Evolutionary conservation across 1,139 yeast species (phyloP).

Genomic region (Candida sanyaensis): DNA sequence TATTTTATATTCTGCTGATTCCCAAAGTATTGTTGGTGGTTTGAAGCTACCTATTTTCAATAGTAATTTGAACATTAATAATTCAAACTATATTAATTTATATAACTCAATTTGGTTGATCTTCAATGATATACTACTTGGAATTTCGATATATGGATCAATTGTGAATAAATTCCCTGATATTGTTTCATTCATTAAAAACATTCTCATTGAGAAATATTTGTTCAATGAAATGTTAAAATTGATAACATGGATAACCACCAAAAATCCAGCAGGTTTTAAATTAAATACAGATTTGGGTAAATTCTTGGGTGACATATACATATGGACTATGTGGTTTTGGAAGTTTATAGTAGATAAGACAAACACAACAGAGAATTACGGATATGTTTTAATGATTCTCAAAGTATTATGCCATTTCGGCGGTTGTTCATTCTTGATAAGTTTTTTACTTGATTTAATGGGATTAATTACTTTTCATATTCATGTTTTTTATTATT

Average conservation of each 20-base stretch:
- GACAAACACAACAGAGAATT: not conserved
- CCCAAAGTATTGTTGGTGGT: slow-evolving; percentile 21
- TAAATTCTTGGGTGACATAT: slow-evolving; percentile 80
- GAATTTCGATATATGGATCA: slow-evolving; percentile 58
- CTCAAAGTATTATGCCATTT: slow-evolving; percentile 27
- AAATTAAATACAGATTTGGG: slow-evolving; percentile 89
- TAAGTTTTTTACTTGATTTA: slow-evolving; percentile 68
- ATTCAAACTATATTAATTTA: slow-evolving; percentile 81
- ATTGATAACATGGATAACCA: slow-evolving; percentile 74
- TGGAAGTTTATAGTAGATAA: slow-evolving; percentile 45
- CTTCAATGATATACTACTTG: slow-evolving; percentile 77
- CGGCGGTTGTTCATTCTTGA: slow-evolving; percentile 73
- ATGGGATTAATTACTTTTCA: slow-evolving; percentile 68
- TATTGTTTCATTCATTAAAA: slow-evolving; percentile 37
- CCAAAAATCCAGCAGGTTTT: slow-evolving; percentile 86
- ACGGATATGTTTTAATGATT: slow-evolving; percentile 2
- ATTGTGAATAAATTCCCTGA: slow-evolving; percentile 45
- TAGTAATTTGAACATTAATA: slow-evolving; percentile 42
- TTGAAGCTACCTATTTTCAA: slow-evolving; percentile 41
- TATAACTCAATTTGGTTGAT: slow-evolving; percentile 90
- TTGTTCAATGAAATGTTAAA: slow-evolving; percentile 38
- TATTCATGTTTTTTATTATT: slow-evolving; percentile 71
- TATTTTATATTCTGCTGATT: slow-evolving; percentile 27
- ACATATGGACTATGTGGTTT: slow-evolving; percentile 78
- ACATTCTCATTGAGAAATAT: slow-evolving; percentile 32